Conservation (phyloP, 2,329 filamentous ascomycete genomes). For the Leptographium wingfieldii region DNA sequence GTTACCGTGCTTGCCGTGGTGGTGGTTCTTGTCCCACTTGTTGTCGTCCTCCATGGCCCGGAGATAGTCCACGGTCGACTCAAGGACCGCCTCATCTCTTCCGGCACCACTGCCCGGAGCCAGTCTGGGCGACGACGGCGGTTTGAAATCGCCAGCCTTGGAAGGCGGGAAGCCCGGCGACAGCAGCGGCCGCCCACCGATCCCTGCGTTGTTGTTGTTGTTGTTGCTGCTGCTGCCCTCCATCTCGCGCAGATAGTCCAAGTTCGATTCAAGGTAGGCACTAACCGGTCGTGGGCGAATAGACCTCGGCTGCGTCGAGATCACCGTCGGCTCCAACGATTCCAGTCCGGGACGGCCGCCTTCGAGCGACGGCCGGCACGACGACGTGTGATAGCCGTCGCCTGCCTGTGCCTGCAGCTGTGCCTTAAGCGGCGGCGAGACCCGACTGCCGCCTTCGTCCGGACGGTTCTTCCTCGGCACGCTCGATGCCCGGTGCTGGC, state of each 20-base stretch:
- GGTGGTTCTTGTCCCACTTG: conserved; percentile 36
- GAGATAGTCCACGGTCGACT: conserved; percentile 73
- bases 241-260: conserved; percentile 70
- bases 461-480: conserved; percentile 16
- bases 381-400: conserved; percentile 31
- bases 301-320: conserved; percentile 30
- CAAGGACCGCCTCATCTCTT: conserved; percentile 52
- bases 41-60: conserved; percentile 49
- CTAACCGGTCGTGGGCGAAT: conserved; percentile 60
- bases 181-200: conserved; percentile 13
- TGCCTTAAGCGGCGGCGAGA: conserved; percentile 16
- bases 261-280: conserved; percentile 68
- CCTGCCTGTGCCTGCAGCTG: conserved; percentile 20
- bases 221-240: conserved; percentile 29
- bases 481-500: conserved; percentile 26
- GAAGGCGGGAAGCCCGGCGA: conserved; percentile 18
- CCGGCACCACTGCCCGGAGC: conserved; percentile 18
- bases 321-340: conserved; percentile 39
- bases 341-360: conserved; percentile 54
- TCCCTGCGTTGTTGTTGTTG: not conserved
- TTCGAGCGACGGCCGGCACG: conserved; percentile 58
- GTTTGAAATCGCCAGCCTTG: conserved; percentile 21
- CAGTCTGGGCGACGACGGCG: conserved; percentile 30
- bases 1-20: conserved; percentile 29
- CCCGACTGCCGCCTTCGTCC: not conserved